Conservation (phyloP, 1,284 basidiomycete genomes). For the Trichosporon sp. region DNA sequence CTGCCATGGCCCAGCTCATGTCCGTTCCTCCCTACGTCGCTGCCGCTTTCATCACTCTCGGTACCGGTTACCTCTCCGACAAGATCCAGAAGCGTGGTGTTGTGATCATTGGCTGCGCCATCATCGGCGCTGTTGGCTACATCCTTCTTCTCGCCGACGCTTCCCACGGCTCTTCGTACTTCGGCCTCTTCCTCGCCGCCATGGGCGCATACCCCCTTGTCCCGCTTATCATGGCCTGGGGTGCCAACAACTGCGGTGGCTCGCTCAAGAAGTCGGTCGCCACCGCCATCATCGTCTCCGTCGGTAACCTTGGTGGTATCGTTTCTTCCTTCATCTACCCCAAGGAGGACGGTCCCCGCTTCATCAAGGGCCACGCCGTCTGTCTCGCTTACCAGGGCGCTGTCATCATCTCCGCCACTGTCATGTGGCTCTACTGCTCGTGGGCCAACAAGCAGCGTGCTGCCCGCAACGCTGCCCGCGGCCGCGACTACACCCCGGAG, state of each 20-base stretch:
- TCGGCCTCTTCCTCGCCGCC: conserved; percentile 56
- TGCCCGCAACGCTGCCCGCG: conserved; percentile 24
- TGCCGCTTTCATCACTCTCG: conserved; percentile 34
- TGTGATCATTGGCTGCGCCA: conserved; percentile 40
- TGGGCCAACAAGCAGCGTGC: conserved; percentile 26
- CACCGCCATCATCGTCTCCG: conserved; percentile 56
- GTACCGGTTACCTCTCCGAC: conserved; percentile 42
- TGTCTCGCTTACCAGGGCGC: conserved; percentile 27
- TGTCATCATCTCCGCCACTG: conserved; percentile 17
- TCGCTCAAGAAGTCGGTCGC: conserved; percentile 56
- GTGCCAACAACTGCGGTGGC: conserved; percentile 57
- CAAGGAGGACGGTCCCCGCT: conserved; percentile 22
- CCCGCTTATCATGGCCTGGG: conserved; percentile 58
- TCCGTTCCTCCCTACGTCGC: conserved; percentile 33
- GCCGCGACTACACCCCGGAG: conserved; percentile 29
- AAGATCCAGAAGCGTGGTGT: conserved; percentile 36
- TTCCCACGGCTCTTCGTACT: conserved; percentile 53
- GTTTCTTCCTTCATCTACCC: conserved; percentile 53
- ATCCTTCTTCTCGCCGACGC: conserved; percentile 28
- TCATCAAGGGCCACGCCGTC: conserved; percentile 32
- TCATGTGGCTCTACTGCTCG: conserved; percentile 25
- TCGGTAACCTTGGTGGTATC: conserved; percentile 57
- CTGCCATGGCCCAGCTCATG: conserved; percentile 64
- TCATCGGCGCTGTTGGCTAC: conserved; percentile 35
- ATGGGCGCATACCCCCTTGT: conserved; percentile 57